phyloP scores from a whole-genome alignment of 2,329 filamentous ascomycete genomes.

The Truncatella angustata region DNA sequence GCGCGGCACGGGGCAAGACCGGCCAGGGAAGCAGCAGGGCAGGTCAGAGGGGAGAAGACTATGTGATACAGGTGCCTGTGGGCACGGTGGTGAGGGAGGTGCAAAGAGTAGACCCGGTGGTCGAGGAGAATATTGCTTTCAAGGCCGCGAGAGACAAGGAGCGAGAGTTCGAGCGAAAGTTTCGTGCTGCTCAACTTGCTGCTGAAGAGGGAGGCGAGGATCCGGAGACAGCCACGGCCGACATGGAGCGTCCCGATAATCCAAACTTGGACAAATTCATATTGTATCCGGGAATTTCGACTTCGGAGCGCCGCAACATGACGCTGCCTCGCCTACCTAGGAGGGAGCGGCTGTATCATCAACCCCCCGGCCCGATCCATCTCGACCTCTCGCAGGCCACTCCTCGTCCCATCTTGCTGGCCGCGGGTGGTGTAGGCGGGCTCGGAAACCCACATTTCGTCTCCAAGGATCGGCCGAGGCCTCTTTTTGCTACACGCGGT shows the following conservation, averaged over 20 bases:
- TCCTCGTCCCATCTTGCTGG: slow-evolving; percentile 78
- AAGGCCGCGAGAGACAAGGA: slow-evolving; percentile 38
- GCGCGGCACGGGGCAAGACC: slow-evolving; percentile 73
- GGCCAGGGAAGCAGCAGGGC: slow-evolving; percentile 72
- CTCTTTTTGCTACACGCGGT: slow-evolving; percentile 86
- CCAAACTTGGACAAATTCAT: slow-evolving; percentile 72
- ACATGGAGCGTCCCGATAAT: slow-evolving; percentile 31
- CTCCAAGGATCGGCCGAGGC: slow-evolving; percentile 69
- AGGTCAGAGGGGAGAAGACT: slow-evolving; percentile 80
- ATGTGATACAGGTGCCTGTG: slow-evolving; percentile 86
- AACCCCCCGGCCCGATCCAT: slow-evolving; percentile 70
- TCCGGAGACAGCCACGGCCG: slow-evolving; percentile 27
- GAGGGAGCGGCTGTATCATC: slow-evolving; percentile 56
- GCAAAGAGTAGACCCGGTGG: slow-evolving; percentile 71
- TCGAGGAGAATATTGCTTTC: slow-evolving; percentile 51
- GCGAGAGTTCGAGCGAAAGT: slow-evolving; percentile 28
- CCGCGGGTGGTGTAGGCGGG: slow-evolving; percentile 84
- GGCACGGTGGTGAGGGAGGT: slow-evolving; percentile 89
- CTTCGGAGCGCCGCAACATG: slow-evolving; percentile 62
- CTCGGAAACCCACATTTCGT: slow-evolving; percentile 93
- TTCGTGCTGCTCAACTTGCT: slow-evolving; percentile 30
- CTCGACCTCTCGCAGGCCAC: slow-evolving; percentile 76
- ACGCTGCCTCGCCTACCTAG: slow-evolving; percentile 50
- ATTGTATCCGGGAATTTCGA: slow-evolving; percentile 74
- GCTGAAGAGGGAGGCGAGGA: slow-evolving; percentile 41